phyloP scores from a whole-genome alignment of 2,329 filamentous ascomycete genomes.

The Pestalotiopsis fici region DNA sequence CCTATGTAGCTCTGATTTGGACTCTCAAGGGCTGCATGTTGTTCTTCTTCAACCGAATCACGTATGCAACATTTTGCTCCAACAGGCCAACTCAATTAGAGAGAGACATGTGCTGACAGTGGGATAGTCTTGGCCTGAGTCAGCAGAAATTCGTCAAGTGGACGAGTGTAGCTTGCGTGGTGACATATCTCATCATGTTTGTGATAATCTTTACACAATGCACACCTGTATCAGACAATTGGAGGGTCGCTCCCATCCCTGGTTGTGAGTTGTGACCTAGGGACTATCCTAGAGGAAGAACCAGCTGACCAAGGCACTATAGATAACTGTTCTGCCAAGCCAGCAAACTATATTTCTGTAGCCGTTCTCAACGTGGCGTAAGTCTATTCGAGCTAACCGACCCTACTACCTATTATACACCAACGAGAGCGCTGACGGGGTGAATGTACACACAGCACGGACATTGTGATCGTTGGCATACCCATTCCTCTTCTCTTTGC shows the following conservation, averaged over 20 bases:
- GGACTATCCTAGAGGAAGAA: background rate
- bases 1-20: constrained; percentile 44
- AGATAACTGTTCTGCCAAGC: background rate
- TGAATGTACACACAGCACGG: constrained; percentile 31
- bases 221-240: background rate
- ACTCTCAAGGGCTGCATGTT: constrained; percentile 42
- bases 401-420: background rate
- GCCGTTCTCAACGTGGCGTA: background rate
- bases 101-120: background rate
- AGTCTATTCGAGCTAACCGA: background rate
- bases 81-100: background rate
- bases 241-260: background rate
- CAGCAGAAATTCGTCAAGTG: background rate
- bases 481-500: constrained; percentile 40
- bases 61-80: constrained; percentile 28
- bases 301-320: background rate
- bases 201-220: background rate
- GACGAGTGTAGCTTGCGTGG: background rate
- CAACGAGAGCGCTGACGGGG: background rate
- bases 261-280: background rate
- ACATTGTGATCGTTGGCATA: constrained; percentile 38
- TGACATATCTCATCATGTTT: background rate
- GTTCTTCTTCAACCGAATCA: constrained; percentile 43
- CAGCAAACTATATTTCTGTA: background rate
- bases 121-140: background rate